phyloP scores from a whole-genome alignment of 2,329 filamentous ascomycete species.

The Tolypocladium capitatum region DNA sequence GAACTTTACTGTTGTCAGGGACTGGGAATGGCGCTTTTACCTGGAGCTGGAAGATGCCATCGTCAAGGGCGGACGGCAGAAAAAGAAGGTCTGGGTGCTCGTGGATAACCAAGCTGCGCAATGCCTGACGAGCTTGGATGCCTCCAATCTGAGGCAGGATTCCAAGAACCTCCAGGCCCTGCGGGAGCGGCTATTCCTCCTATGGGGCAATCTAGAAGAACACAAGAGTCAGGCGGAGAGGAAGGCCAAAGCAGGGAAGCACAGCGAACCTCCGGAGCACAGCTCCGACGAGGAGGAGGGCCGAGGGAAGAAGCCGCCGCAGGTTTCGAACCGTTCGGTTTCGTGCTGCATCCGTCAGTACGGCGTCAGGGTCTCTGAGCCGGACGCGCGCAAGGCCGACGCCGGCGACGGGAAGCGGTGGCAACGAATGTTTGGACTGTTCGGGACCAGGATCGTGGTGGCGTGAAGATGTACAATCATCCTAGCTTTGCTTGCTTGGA shows the following conservation, averaged over 20 bases:
- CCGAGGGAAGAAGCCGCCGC: slow-evolving; percentile 24
- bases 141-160: slow-evolving; percentile 42
- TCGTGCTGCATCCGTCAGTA: slow-evolving; percentile 60
- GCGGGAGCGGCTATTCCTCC: slow-evolving; percentile 56
- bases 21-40: slow-evolving; percentile 77
- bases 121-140: slow-evolving; percentile 33
- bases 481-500: background rate
- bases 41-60: slow-evolving; percentile 62
- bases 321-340: slow-evolving; percentile 45
- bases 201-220: slow-evolving; percentile 84
- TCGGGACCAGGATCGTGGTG: slow-evolving; percentile 44
- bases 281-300: slow-evolving; percentile 45
- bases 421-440: slow-evolving; percentile 51
- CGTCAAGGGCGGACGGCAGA: slow-evolving; percentile 16
- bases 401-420: slow-evolving; percentile 36
- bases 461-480: background rate
- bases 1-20: slow-evolving; percentile 8
- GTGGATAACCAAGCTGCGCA: slow-evolving; percentile 47
- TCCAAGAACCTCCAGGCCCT: slow-evolving; percentile 35
- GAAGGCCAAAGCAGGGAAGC: slow-evolving; percentile 8
- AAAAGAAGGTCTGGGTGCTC: slow-evolving; percentile 48
- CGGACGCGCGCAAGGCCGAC: slow-evolving; percentile 27
- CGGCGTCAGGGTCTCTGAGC: slow-evolving; percentile 36
- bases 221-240: slow-evolving; percentile 30
- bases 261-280: slow-evolving; percentile 19